These are phyloP conservation scores for Neolecta irregularis DNA, from an alignment of 1,139 yeast genomes.

Conservation along the genomic window DNA sequence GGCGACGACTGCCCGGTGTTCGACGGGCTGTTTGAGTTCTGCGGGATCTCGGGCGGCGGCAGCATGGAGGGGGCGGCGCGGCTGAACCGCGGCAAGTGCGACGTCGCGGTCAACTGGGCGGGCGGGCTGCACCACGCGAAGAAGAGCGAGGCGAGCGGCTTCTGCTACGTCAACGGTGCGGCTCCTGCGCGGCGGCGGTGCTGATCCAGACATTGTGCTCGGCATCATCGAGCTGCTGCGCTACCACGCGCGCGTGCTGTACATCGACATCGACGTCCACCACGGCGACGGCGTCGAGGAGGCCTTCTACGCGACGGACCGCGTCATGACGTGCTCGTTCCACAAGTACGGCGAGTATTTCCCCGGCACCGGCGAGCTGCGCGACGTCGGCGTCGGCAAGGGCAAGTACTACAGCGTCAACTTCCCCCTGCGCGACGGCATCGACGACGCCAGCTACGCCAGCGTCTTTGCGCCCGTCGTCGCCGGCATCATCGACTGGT, in stretches of 20 bases:
- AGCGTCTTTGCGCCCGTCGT: slow-evolving; percentile 79
- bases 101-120: slow-evolving; percentile 90
- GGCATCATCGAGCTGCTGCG: slow-evolving; percentile 80
- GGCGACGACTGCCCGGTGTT: slow-evolving; percentile 97
- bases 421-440: slow-evolving; percentile 83
- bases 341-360: slow-evolving; percentile 94
- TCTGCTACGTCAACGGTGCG: slow-evolving; percentile 72
- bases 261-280: slow-evolving; percentile 90
- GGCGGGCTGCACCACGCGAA: slow-evolving; percentile 89
- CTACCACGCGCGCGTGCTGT: slow-evolving; percentile 88
- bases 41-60: slow-evolving; percentile 91
- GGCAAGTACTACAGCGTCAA: slow-evolving; percentile 79
- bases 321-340: slow-evolving; percentile 95
- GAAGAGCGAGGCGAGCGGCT: slow-evolving; percentile 89
- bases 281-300: slow-evolving; percentile 99
- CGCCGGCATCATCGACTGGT: slow-evolving; percentile 73
- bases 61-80: slow-evolving; percentile 96
- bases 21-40: slow-evolving; percentile 89
- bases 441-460: slow-evolving; percentile 77
- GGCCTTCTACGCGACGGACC: slow-evolving; percentile 88
- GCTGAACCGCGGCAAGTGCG: slow-evolving; percentile 82
- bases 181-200: neutral
- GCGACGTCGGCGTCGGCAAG: slow-evolving; percentile 78
- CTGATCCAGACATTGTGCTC: slow-evolving; percentile 45
- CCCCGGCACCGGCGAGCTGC: slow-evolving; percentile 88